These are phyloP conservation scores for Phoma sp. DNA, from an alignment of 2,329 filamentous ascomycete genomes.

Conservation along the genomic window DNA sequence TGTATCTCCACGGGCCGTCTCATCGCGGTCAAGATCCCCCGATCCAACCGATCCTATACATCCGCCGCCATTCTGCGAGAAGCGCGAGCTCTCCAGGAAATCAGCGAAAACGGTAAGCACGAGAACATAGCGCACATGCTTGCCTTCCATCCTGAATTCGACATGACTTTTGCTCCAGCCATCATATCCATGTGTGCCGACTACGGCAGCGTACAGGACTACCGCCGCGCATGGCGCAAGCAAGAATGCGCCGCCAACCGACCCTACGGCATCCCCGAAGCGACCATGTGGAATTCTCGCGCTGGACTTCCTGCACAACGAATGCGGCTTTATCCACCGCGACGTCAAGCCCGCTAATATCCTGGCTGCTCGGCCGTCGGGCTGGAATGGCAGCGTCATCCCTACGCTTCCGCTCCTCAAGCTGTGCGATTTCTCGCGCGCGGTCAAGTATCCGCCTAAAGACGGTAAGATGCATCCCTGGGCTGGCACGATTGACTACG, in stretches of 20 bases:
- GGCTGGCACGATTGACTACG: slow-evolving; percentile 27
- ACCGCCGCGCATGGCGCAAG: not conserved
- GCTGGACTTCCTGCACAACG: slow-evolving; percentile 31
- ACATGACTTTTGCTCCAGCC: not conserved
- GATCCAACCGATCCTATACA: not conserved
- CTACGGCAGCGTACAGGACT: slow-evolving; percentile 2
- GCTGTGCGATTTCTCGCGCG: slow-evolving; percentile 30
- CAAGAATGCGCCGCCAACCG: slow-evolving; percentile 3
- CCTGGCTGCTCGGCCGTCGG: slow-evolving; percentile 61
- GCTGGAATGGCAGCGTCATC: slow-evolving; percentile 2
- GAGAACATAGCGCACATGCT: slow-evolving; percentile 6
- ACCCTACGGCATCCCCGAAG: slow-evolving; percentile 17
- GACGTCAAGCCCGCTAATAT: slow-evolving; percentile 95
- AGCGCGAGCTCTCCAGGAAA: not conserved
- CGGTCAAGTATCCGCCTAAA: not conserved
- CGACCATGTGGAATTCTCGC: slow-evolving; percentile 37
- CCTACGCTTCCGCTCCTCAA: slow-evolving; percentile 32
- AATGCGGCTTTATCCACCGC: slow-evolving; percentile 71
- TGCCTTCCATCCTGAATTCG: not conserved
- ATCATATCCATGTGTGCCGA: not conserved
- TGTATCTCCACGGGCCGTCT: not conserved
- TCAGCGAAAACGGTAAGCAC: not conserved
- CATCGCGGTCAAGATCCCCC: slow-evolving; percentile 4
- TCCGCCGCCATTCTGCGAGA: not conserved
- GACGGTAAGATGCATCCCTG: not conserved